Evolutionary conservation across 768 basidiomycete species (phyloP).

Genomic region (Thelephora ganbajun): DNA sequence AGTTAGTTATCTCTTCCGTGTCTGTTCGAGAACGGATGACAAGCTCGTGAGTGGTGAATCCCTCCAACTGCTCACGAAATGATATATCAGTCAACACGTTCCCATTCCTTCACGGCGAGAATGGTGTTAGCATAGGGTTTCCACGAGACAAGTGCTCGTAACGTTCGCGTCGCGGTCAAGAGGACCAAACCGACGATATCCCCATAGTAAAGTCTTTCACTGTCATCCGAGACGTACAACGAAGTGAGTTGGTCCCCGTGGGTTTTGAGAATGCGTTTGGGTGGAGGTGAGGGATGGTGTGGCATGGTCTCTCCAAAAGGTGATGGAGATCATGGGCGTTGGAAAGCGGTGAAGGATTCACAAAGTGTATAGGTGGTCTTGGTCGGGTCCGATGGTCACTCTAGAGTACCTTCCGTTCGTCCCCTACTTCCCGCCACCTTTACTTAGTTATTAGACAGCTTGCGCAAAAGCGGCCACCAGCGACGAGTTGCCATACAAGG

Average conservation of each 20-base stretch:
- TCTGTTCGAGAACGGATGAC: conserved; percentile 21
- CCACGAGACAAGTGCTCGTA: conserved; percentile 69
- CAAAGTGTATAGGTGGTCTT: no score
- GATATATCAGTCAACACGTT: conserved; percentile 5
- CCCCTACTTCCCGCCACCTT: no score
- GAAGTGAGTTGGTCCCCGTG: conserved; percentile 53
- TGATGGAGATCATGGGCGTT: no score
- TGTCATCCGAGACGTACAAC: conserved; percentile 52
- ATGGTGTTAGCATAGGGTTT: conserved; percentile 65
- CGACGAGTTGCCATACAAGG: no score
- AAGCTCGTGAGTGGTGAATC: no score
- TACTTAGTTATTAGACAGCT: no score
- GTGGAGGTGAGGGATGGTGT: conserved; percentile 26
- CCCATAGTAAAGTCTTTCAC: conserved; percentile 76
- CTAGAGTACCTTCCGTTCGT: no score
- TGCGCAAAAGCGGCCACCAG: no score
- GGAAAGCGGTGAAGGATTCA: conserved; percentile 30
- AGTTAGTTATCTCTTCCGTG: conserved; percentile 82
- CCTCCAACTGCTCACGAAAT: no score
- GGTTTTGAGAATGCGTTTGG: conserved; percentile 60
- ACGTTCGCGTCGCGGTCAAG: conserved; percentile 58
- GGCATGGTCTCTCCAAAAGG: conserved; percentile 17
- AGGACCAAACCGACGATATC: conserved; percentile 70
- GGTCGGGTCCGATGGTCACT: no score
- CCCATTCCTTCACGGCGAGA: conserved; percentile 70